These are phyloP conservation scores for Arachis hypogaea DNA, from an alignment of 306 rosid genomes.

Conservation along the genomic window DNA sequence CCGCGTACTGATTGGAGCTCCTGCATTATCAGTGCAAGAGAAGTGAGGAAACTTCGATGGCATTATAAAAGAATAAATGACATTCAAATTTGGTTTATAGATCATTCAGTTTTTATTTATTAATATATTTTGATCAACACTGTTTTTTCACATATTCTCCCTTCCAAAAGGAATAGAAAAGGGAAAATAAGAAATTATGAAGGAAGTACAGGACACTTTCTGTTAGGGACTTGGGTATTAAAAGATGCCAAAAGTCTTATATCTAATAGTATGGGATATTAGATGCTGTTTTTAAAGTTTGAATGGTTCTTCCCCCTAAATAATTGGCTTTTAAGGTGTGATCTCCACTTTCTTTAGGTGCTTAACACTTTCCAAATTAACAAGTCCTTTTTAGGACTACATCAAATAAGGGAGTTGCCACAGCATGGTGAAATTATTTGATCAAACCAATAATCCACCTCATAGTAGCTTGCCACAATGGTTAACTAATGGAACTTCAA, in stretches of 20 bases:
- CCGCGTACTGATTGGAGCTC: conserved; percentile 89
- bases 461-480: neutral
- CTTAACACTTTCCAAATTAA: neutral
- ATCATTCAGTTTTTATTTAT: conserved; percentile 7
- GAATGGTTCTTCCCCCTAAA: too few relatives aligned
- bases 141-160: neutral
- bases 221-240: too few relatives aligned
- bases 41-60: conserved; percentile 29
- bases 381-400: conserved; percentile 1
- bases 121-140: neutral
- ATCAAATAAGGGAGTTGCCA: conserved; percentile 8
- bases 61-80: conserved; percentile 7
- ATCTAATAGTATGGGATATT: too few relatives aligned
- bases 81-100: conserved; percentile 7
- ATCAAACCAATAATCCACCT: neutral
- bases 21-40: conserved; percentile 46
- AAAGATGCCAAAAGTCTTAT: too few relatives aligned
- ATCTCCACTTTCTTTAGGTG: too few relatives aligned
- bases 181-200: neutral
- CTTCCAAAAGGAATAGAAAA: too few relatives aligned
- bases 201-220: too few relatives aligned
- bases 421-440: conserved; percentile 19
- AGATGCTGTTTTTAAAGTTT: too few relatives aligned
- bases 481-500: conserved; percentile 7
- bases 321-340: too few relatives aligned